phyloP scores from a whole-genome alignment of 768 basidiomycete species.

The Artomyces pyxidatus region DNA sequence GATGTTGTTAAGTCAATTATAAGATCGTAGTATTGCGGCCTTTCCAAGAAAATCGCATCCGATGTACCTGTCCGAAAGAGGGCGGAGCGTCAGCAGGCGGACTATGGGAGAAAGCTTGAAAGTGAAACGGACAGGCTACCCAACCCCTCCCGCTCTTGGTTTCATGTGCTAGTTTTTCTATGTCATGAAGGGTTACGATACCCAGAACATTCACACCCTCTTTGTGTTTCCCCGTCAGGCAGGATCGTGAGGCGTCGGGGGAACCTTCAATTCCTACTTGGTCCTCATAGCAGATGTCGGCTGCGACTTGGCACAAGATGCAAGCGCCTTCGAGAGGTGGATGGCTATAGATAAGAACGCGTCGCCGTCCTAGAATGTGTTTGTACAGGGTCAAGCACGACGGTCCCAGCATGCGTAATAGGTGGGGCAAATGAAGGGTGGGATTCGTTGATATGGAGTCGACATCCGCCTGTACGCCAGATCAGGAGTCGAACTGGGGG shows the following conservation, averaged over 20 bases:
- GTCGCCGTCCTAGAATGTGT: slow-evolving; percentile 61
- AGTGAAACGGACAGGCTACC: slow-evolving; percentile 59
- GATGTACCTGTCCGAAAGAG: slow-evolving; percentile 46
- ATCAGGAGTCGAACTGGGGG: too few species aligned
- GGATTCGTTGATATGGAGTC: slow-evolving; percentile 34
- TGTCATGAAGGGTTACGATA: slow-evolving; percentile 70
- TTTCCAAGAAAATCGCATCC: slow-evolving; percentile 79
- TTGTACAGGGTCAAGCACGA: slow-evolving; percentile 75
- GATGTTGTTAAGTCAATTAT: slow-evolving; percentile 72
- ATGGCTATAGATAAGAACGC: slow-evolving; percentile 73
- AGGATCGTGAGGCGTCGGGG: slow-evolving; percentile 9
- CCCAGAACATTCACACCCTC: slow-evolving; percentile 65
- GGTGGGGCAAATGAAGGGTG: slow-evolving; percentile 63
- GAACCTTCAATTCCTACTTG: slow-evolving; percentile 16
- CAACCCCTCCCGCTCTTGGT: slow-evolving; percentile 59
- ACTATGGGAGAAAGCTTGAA: background rate
- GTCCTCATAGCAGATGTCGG: slow-evolving; percentile 54
- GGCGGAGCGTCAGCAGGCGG: background rate
- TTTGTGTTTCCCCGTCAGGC: slow-evolving; percentile 32
- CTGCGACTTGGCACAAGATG: slow-evolving; percentile 51
- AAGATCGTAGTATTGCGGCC: slow-evolving; percentile 71
- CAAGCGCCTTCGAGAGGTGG: slow-evolving; percentile 79
- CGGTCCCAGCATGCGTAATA: slow-evolving; percentile 71
- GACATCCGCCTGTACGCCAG: slow-evolving; percentile 12
- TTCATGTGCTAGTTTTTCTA: slow-evolving; percentile 53